These are phyloP conservation scores for Serendipita sp. DNA, from an alignment of 1,284 basidiomycete genomes.

Conservation along the genomic window DNA sequence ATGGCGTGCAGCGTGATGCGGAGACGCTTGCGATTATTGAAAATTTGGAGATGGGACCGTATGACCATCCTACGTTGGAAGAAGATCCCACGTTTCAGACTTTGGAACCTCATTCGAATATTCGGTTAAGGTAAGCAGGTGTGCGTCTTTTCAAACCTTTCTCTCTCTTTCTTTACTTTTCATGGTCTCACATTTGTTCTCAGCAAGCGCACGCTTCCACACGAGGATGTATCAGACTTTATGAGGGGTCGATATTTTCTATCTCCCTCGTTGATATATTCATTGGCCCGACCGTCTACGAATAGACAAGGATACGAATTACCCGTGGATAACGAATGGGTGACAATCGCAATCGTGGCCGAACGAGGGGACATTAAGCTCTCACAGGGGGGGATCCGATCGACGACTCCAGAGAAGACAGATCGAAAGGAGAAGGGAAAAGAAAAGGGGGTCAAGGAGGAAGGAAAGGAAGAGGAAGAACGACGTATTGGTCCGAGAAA, in stretches of 20 bases:
- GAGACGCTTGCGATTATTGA: slow-evolving; percentile 49
- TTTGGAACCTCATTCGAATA: slow-evolving; percentile 79
- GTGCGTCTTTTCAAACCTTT: slow-evolving; percentile 6
- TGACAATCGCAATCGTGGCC: slow-evolving; percentile 79
- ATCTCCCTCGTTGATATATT: slow-evolving; percentile 78
- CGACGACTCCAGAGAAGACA: slow-evolving; percentile 7
- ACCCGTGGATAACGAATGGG: slow-evolving; percentile 83
- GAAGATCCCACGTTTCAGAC: slow-evolving; percentile 62
- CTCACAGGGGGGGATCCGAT: slow-evolving; percentile 21
- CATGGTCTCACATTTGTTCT: slow-evolving; percentile 8
- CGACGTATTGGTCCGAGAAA: slow-evolving; percentile 14
- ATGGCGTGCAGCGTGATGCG: not conserved
- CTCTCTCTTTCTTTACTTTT: slow-evolving; percentile 3
- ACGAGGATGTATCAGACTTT: slow-evolving; percentile 71
- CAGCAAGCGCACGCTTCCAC: slow-evolving; percentile 60
- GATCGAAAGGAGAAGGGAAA: not conserved
- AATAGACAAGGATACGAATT: slow-evolving; percentile 79
- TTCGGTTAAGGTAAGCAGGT: slow-evolving; percentile 59
- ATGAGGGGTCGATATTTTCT: slow-evolving; percentile 75
- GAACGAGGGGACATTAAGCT: slow-evolving; percentile 64
- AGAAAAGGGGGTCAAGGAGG: slow-evolving; percentile 36
- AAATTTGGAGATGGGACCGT: slow-evolving; percentile 60
- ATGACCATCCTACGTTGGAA: slow-evolving; percentile 45
- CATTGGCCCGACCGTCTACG: slow-evolving; percentile 58
- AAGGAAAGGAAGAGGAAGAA: slow-evolving; percentile 24